These are phyloP conservation scores for Caryopteris hybrid DNA, from an alignment of 305 asterid genomes.

Conservation along the genomic window DNA sequence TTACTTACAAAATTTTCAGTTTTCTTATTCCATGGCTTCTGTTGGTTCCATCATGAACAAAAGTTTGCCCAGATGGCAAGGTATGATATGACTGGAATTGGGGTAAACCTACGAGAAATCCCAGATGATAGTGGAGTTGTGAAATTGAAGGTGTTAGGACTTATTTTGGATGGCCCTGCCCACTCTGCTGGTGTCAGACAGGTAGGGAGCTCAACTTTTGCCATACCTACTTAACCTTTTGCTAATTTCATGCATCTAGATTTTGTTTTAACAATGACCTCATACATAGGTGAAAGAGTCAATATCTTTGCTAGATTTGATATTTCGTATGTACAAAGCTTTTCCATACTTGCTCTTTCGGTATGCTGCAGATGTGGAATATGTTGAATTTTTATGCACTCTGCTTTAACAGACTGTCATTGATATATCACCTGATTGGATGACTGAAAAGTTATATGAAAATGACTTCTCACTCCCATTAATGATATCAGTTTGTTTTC, in stretches of 20 bases:
- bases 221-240: slow-evolving; percentile 8
- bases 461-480: not conserved
- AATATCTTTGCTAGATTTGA: not conserved
- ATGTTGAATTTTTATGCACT: not conserved
- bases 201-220: slow-evolving; percentile 38
- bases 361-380: not conserved
- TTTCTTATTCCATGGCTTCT: slow-evolving; percentile 64
- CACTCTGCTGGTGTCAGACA: slow-evolving; percentile 86
- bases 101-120: slow-evolving; percentile 86
- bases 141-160: slow-evolving; percentile 86
- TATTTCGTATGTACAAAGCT: not conserved
- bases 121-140: slow-evolving; percentile 68
- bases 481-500: not conserved
- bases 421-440: not conserved
- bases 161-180: slow-evolving; percentile 95
- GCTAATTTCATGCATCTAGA: not conserved
- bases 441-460: not conserved
- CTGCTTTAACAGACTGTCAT: not conserved
- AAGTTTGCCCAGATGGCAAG: slow-evolving; percentile 98
- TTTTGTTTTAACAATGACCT: not conserved
- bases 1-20: slow-evolving; percentile 54
- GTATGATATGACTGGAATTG: slow-evolving; percentile 95
- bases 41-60: slow-evolving; percentile 56
- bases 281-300: not conserved
- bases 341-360: not conserved